These are phyloP conservation scores for Sporothrix humicola DNA, from an alignment of 2,329 filamentous ascomycete species.

Conservation along the genomic window DNA sequence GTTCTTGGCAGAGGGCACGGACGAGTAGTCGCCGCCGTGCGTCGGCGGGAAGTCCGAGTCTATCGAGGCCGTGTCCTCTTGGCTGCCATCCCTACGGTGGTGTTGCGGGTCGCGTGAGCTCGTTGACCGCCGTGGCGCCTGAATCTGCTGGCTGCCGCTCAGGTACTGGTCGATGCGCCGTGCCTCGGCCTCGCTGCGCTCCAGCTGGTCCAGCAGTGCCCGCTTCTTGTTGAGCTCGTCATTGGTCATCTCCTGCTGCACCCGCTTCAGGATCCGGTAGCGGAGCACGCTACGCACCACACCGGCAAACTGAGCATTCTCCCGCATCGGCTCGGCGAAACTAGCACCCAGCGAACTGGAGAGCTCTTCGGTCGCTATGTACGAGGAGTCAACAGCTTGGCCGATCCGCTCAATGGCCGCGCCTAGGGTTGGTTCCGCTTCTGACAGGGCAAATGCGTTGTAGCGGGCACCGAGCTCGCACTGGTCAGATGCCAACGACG, in stretches of 20 bases:
- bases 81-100: conserved; percentile 61
- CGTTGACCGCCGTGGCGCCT: conserved; percentile 70
- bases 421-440: conserved; percentile 85
- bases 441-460: conserved; percentile 94
- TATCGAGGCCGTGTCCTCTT: conserved; percentile 84
- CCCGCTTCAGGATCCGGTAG: conserved; percentile 89
- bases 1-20: conserved; percentile 75
- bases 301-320: conserved; percentile 95
- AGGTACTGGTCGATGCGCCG: conserved; percentile 93
- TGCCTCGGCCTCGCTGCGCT: conserved; percentile 90
- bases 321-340: conserved; percentile 97
- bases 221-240: conserved; percentile 92
- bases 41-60: conserved; percentile 96
- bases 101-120: conserved; percentile 55
- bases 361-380: conserved; percentile 92
- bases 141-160: conserved; percentile 69
- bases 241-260: conserved; percentile 96
- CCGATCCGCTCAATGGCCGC: conserved; percentile 93
- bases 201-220: conserved; percentile 81
- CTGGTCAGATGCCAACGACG: conserved; percentile 81
- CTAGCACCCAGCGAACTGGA: conserved; percentile 86
- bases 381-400: conserved; percentile 93
- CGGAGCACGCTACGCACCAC: conserved; percentile 87
- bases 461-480: conserved; percentile 94
- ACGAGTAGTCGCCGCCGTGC: conserved; percentile 74